Base-by-base conservation (phyloP, 2,329 filamentous ascomycete species). In the Colletotrichum melonis region DNA sequence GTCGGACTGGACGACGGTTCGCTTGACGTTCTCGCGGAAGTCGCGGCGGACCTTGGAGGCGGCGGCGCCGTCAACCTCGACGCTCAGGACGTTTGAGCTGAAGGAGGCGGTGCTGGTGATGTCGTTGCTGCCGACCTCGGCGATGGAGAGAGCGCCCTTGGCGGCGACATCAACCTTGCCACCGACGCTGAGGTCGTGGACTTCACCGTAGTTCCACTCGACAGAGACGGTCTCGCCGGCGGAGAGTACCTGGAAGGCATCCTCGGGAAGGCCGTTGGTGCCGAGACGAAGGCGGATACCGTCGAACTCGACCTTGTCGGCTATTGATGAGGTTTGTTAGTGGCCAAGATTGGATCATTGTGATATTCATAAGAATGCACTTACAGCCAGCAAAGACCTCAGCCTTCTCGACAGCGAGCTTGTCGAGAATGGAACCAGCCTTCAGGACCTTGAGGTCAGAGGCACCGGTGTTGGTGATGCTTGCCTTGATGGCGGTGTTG, bases 141-240 rank as follows among this genome's bases (percentile, higher is more conserved):
- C 88, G 68, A 87, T 88, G 9, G 89, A 87, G 56, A 93, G 84
- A 12, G 86, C 84, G 6, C 92, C 92, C 5, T 82, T 82, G 5
- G 90, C 86, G 67, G 86, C 84, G 62, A 94, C 80, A 67, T 87
- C 87, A 78, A 90, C 91, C 63, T 84, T 82, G 71, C 91, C 91
- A 63, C 88, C 87, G 7, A 80, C 73, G 59, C 81, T 82, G 63
- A 87, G 84, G 75, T 90, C 86, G 79, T 91, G 89, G 2, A 88
- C 84, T 78, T 89, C 84, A 42, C 88, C 89, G 38, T 89, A 83
- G 76, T 91, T 88, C 71, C 91, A 89, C 54, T 84, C 85, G 38
- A 87, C 81, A 76, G 87, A 85, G 74, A 91, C 83, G 9, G 87
- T 86, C 79, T 89, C 80, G 62, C 86, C 85, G 5, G 85, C 81